Percentiles rank a stretch among this genome's conserved stretches.
Conservation (phyloP, 768 basidiomycete genomes). For the Boletellus ananiceps region DNA sequence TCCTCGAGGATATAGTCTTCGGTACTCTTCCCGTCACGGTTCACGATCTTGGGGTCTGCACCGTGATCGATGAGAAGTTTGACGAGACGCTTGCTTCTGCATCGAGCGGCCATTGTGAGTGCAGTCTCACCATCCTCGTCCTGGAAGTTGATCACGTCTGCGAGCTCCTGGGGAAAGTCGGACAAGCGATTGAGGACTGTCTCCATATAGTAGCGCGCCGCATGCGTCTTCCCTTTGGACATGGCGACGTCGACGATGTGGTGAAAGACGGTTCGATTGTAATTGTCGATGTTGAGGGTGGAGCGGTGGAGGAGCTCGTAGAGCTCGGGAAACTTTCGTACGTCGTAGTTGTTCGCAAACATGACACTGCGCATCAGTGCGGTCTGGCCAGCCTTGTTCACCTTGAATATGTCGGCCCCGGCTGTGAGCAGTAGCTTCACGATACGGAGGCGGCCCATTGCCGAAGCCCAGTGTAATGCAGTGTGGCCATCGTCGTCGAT, state of each 20-base stretch:
- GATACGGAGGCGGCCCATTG: slow-evolving; percentile 96
- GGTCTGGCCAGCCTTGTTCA: slow-evolving; percentile 95
- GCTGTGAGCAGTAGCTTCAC: slow-evolving; percentile 91
- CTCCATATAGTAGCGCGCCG: slow-evolving; percentile 98
- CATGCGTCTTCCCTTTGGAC: slow-evolving; percentile 96
- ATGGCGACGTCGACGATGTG: slow-evolving; percentile 97
- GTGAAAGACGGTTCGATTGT: slow-evolving; percentile 96
- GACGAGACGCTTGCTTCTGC: slow-evolving; percentile 91
- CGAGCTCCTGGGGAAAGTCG: slow-evolving; percentile 92
- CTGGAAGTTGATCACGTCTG: slow-evolving; percentile 98
- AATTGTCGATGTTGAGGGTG: slow-evolving; percentile 97
- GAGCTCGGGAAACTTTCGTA: slow-evolving; percentile 96
- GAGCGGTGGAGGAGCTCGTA: slow-evolving; percentile 97
- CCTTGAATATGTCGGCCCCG: slow-evolving; percentile 94
- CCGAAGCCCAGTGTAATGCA: slow-evolving; percentile 96
- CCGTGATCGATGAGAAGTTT: slow-evolving; percentile 95
- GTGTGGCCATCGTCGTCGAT: slow-evolving; percentile 99
- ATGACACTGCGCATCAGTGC: slow-evolving; percentile 98
- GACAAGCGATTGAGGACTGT: slow-evolving; percentile 81
- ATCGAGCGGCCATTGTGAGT: slow-evolving; percentile 92
- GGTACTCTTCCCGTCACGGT: slow-evolving; percentile 92
- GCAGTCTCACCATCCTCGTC: slow-evolving; percentile 99
- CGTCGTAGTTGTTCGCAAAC: slow-evolving; percentile 99
- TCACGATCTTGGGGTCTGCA: slow-evolving; percentile 91
- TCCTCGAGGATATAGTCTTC: slow-evolving; percentile 99